These are phyloP conservation scores for Sclerotinia borealis DNA, from an alignment of 2,329 filamentous ascomycete species.

Conservation along the genomic window DNA sequence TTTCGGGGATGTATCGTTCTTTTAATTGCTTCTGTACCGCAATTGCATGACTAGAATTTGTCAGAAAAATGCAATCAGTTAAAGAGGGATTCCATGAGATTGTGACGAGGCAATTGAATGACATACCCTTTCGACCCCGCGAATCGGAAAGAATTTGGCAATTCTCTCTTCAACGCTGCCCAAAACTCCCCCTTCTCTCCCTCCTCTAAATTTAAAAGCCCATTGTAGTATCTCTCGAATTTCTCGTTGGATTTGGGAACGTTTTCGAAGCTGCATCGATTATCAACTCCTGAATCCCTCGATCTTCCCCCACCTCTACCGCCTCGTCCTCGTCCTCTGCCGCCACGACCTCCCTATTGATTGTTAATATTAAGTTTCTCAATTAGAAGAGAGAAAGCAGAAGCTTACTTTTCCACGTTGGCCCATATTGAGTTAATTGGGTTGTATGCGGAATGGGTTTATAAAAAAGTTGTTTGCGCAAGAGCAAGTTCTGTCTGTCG, in stretches of 20 bases:
- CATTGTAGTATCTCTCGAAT: slow-evolving; percentile 82
- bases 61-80: slow-evolving; percentile 8
- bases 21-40: slow-evolving; percentile 84
- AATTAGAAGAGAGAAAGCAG: not conserved
- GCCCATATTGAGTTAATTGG: slow-evolving; percentile 22
- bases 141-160: slow-evolving; percentile 97
- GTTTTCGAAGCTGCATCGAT: slow-evolving; percentile 43
- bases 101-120: not conserved
- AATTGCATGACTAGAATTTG: slow-evolving; percentile 68
- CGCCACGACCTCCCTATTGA: slow-evolving; percentile 18
- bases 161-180: slow-evolving; percentile 71
- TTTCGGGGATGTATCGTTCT: slow-evolving; percentile 83
- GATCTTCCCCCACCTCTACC: slow-evolving; percentile 22
- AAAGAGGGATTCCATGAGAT: not conserved
- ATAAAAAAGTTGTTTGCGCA: not conserved
- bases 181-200: slow-evolving; percentile 79
- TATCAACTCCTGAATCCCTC: slow-evolving; percentile 35
- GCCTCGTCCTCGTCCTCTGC: slow-evolving; percentile 23
- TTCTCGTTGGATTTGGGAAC: slow-evolving; percentile 75
- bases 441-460: not conserved
- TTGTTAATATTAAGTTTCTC: not conserved
- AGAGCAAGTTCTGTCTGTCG: not conserved
- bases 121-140: slow-evolving; percentile 84
- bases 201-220: slow-evolving; percentile 66
- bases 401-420: slow-evolving; percentile 30